Conservation (phyloP, 1,284 basidiomycete genomes). For the Ustilago cynodontis region DNA sequence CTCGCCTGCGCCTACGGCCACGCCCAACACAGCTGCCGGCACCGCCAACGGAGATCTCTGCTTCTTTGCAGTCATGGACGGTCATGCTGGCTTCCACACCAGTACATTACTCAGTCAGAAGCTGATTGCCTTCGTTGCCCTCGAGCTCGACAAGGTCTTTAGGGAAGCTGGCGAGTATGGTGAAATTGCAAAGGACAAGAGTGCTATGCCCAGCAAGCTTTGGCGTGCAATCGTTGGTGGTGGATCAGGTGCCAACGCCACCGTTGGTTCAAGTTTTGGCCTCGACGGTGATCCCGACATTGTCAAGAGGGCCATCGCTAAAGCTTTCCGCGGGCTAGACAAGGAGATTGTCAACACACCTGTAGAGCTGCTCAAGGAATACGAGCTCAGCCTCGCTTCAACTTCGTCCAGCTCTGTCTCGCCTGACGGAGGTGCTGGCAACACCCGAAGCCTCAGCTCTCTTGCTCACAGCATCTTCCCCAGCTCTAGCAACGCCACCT, state of each 20-base stretch:
- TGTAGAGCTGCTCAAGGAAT: conserved; percentile 77
- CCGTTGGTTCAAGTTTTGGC: conserved; percentile 31
- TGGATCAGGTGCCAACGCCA: conserved; percentile 21
- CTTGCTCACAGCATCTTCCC: conserved; percentile 68
- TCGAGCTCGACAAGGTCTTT: conserved; percentile 77
- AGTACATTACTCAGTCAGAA: conserved; percentile 85
- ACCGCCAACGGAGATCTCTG: conserved; percentile 59
- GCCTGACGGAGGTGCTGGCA: conserved; percentile 37
- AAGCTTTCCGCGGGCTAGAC: conserved; percentile 83
- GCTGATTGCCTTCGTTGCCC: conserved; percentile 85
- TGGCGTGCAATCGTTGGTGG: conserved; percentile 66
- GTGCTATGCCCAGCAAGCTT: conserved; percentile 59
- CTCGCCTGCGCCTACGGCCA: conserved; percentile 19
- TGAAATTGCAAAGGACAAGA: conserved; percentile 64
- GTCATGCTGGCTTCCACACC: conserved; percentile 87
- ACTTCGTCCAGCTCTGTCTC: conserved; percentile 70
- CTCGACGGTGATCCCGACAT: conserved; percentile 76
- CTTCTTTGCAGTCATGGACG: conserved; percentile 91
- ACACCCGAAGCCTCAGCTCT: conserved; percentile 57
- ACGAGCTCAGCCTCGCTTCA: conserved; percentile 67
- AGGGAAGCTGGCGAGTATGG: conserved; percentile 70
- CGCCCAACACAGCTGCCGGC: conserved; percentile 28
- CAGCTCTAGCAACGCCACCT: conserved; percentile 46
- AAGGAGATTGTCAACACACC: conserved; percentile 81
- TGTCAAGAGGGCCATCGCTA: conserved; percentile 80